Evolutionary conservation across 1,284 basidiomycete species (phyloP), one percentile per base, ranked within the genome.

Genomic region (Cutaneotrichosporon sp.): DNA sequence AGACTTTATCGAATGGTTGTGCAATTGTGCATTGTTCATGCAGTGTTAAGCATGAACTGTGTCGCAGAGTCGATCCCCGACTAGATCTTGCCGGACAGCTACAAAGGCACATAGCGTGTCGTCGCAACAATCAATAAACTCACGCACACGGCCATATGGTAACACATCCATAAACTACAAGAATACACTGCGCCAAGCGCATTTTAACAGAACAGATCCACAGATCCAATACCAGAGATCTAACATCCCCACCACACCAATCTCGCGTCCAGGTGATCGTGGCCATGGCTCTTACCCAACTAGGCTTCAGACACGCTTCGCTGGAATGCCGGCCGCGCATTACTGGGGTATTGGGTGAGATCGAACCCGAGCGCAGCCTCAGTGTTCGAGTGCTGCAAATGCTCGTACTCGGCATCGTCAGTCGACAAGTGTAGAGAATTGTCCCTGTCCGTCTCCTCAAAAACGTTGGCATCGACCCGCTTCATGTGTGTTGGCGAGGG

Each of bases 291-390:
- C n/a, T n/a, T 26, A 26, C 26, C 26, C 42, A 18, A 5, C 18
- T 46, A 46, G 16, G 42, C 42, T 7, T 18, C 51, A 11, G 51
- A 52, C 11, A 16, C 8, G 30, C 31, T 26, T 6, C 51, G 26
- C 16, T 30, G 30, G 30, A 31, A 32, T 8, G 51, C 8, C 16
- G 51, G 51, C 51, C 51, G 30, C 22, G 2, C 16, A 3, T 26
- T 31, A 5, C 4, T 7, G 9, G 21, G 21, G 50, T 51, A 51
- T 14, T 51, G 30, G 50, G 22, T 13, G 38, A 62, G 21, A 21
- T 64, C 65, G 31, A 67, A 67, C 22, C 65, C 65, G 57, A 67
- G 65, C 5, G 60, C 56, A 5, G 65, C 62, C 26, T 42, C 38
- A 4, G 57, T 53, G 31, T 32, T 36, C 40, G 8, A 10, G 18